Percentiles rank a stretch among this genome's conserved stretches.
Conservation (phyloP, 2,329 filamentous ascomycete species). For the Orbilia ellipsospora region DNA sequence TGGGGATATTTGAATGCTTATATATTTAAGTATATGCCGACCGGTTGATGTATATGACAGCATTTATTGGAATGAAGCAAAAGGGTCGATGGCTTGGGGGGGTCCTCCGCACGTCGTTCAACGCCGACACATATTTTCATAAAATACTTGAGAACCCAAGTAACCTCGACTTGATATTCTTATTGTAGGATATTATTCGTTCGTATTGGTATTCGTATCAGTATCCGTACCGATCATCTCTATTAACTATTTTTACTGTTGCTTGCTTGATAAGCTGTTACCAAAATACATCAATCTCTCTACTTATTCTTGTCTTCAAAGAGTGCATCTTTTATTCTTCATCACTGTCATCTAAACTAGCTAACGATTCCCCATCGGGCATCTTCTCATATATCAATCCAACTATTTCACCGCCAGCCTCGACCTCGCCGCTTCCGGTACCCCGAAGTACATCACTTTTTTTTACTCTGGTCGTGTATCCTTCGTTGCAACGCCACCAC, state of each 20-base stretch:
- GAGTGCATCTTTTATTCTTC: background rate
- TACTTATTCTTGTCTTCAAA: background rate
- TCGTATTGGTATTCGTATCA: too few species aligned
- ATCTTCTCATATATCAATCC: constrained; percentile 36
- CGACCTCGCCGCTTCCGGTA: background rate
- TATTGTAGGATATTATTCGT: too few species aligned
- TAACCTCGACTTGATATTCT: too few species aligned
- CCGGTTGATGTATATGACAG: too few species aligned
- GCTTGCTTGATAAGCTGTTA: background rate
- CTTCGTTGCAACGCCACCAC: constrained; percentile 47
- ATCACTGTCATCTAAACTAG: background rate
- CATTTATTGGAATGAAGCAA: too few species aligned
- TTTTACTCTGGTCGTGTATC: constrained; percentile 13
- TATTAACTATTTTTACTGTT: too few species aligned
- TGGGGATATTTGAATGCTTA: too few species aligned
- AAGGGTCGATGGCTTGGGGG: too few species aligned
- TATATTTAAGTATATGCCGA: too few species aligned
- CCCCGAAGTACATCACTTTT: constrained; percentile 19
- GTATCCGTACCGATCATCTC: background rate
- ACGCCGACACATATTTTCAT: too few species aligned
- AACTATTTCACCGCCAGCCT: constrained; percentile 9
- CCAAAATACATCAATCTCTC: background rate
- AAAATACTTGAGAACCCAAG: too few species aligned
- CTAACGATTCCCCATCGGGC: background rate
- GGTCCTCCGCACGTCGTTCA: too few species aligned